phyloP scores from a whole-genome alignment of 2,329 filamentous ascomycete genomes.

The Pseudogymnoascus sp. region DNA sequence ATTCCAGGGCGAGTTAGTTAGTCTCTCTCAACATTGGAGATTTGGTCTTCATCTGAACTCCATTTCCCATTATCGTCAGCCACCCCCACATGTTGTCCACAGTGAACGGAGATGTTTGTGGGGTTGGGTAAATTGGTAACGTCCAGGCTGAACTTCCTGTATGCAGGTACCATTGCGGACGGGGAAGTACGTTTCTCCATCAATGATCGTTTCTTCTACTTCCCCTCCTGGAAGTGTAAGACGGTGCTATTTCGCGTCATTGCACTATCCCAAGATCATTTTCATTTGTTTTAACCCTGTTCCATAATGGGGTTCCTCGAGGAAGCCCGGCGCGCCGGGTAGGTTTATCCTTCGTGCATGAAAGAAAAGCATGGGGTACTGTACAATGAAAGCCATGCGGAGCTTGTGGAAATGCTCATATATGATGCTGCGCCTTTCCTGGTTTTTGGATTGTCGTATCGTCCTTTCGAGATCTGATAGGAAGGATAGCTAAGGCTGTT shows the following conservation, averaged over 20 bases:
- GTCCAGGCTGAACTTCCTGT: background rate
- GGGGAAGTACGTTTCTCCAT: conserved; percentile 6
- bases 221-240: background rate
- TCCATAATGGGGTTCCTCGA: background rate
- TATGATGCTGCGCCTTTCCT: background rate
- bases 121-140: background rate
- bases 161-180: background rate
- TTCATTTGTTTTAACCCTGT: background rate
- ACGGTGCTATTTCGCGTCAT: background rate
- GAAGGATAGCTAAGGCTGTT: background rate
- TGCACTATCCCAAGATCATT: background rate
- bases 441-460: background rate
- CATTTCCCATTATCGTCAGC: background rate
- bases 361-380: background rate
- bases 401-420: background rate
- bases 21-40: background rate
- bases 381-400: background rate
- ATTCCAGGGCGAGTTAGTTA: background rate
- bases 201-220: background rate
- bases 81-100: conserved; percentile 3
- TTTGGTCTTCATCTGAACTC: background rate
- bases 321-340: background rate
- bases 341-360: background rate
- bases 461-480: background rate
- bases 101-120: background rate